Evolutionary conservation across 2,329 filamentous ascomycete genomes (phyloP).

Genomic region (Aureobasidium sp.): DNA sequence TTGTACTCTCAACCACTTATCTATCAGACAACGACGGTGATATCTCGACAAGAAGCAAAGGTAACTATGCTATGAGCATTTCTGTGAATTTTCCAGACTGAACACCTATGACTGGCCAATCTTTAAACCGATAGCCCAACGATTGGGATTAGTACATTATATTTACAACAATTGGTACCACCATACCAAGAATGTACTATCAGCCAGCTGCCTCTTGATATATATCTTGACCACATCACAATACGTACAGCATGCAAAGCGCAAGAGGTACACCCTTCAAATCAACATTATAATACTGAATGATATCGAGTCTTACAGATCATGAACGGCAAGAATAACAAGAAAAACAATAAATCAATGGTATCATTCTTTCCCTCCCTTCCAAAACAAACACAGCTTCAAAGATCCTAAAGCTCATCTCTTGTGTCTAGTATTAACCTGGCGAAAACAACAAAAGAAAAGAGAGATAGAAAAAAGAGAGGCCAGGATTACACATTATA

Average conservation of each 20-base stretch:
- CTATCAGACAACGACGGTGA: neutral
- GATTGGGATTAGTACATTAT: too few species aligned
- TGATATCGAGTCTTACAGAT: too few species aligned
- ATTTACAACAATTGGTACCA: too few species aligned
- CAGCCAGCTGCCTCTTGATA: too few species aligned
- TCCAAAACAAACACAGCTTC: neutral
- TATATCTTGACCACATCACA: too few species aligned
- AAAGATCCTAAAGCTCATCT: neutral
- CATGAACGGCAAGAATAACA: neutral
- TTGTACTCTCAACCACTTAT: neutral
- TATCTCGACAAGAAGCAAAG: neutral
- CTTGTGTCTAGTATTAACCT: neutral
- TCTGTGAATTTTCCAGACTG: too few species aligned
- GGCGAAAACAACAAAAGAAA: neutral
- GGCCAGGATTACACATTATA: slow-evolving; percentile 8
- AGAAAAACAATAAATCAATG: neutral
- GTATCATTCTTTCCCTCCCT: neutral
- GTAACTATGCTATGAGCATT: too few species aligned
- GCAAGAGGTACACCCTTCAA: neutral
- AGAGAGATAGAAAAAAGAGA: neutral
- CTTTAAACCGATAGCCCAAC: too few species aligned
- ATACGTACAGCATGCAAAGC: neutral
- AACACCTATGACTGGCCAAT: too few species aligned
- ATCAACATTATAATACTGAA: neutral
- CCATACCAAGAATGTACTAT: too few species aligned